phyloP scores from a whole-genome alignment of 495 filamentous ascomycete species.

The Penicillium silybi region DNA sequence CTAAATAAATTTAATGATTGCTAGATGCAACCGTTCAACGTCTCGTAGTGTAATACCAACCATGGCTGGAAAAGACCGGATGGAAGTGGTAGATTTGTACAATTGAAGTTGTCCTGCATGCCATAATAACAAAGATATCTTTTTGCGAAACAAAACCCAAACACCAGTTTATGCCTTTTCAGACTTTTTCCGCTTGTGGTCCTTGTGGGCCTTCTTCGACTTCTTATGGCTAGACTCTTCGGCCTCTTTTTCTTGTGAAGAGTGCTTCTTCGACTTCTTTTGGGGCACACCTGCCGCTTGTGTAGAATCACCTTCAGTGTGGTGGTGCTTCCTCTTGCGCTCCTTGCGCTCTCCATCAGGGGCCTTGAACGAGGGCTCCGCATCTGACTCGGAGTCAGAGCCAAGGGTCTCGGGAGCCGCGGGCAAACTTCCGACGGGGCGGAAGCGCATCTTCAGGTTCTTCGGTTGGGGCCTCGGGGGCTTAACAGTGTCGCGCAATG shows the following conservation, averaged over 20 bases:
- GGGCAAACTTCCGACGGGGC: slow-evolving; percentile 48
- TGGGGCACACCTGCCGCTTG: slow-evolving; percentile 26
- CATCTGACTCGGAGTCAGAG: slow-evolving; percentile 45
- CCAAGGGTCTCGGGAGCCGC: slow-evolving; percentile 45
- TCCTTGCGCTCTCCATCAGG: slow-evolving; percentile 31
- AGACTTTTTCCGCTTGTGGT: slow-evolving; percentile 41
- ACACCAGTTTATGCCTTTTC: slow-evolving; percentile 33
- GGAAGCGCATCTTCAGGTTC: slow-evolving; percentile 58
- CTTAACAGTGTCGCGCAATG: slow-evolving; percentile 37
- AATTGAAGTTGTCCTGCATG: slow-evolving; percentile 16
- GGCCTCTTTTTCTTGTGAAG: slow-evolving; percentile 19
- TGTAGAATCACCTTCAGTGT: slow-evolving; percentile 33
- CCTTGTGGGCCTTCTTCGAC: slow-evolving; percentile 40
- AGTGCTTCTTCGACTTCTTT: slow-evolving; percentile 46
- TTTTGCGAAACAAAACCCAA: slow-evolving; percentile 16
- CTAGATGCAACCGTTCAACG: neutral
- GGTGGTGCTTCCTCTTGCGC: slow-evolving; percentile 40
- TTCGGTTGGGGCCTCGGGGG: slow-evolving; percentile 51
- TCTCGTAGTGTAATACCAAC: neutral
- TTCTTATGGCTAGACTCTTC: slow-evolving; percentile 27
- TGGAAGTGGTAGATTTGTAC: slow-evolving; percentile 12
- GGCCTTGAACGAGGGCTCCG: slow-evolving; percentile 37
- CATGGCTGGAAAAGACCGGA: neutral
- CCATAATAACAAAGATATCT: slow-evolving; percentile 23
- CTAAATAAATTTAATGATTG: neutral